Evolutionary conservation across 2,329 filamentous ascomycete species (phyloP).

Genomic region (Proliferodiscus dingleyae): DNA sequence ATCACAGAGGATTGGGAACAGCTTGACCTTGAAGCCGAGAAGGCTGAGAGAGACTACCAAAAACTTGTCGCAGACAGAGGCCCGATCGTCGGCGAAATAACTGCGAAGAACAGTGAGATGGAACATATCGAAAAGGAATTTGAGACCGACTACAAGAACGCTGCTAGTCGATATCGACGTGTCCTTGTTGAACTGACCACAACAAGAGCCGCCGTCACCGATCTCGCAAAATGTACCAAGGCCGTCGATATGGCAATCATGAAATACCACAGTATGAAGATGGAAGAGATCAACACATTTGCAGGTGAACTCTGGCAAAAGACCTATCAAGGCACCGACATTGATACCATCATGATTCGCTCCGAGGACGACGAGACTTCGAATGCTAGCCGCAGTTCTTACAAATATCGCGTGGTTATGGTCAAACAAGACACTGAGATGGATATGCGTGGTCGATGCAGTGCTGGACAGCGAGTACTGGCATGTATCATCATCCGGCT

Average conservation of each 20-base stretch:
- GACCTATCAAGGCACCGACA: slow-evolving; percentile 95
- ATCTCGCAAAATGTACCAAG: slow-evolving; percentile 73
- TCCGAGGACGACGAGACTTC: slow-evolving; percentile 69
- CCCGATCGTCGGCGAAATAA: slow-evolving; percentile 71
- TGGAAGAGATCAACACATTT: slow-evolving; percentile 96
- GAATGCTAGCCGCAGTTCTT: slow-evolving; percentile 63
- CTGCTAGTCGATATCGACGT: slow-evolving; percentile 75
- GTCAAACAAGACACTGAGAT: slow-evolving; percentile 95
- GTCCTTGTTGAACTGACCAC: slow-evolving; percentile 86
- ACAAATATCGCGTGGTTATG: slow-evolving; percentile 98
- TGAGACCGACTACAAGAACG: slow-evolving; percentile 81
- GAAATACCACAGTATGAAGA: slow-evolving; percentile 93
- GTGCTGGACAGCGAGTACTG: slow-evolving; percentile 92
- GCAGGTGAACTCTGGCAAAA: slow-evolving; percentile 94
- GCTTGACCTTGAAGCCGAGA: slow-evolving; percentile 63
- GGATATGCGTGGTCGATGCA: slow-evolving; percentile 98
- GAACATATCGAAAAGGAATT: slow-evolving; percentile 69
- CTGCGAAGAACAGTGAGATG: slow-evolving; percentile 79
- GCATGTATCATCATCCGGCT: slow-evolving; percentile 97
- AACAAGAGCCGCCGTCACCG: slow-evolving; percentile 87
- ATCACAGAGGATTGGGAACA: slow-evolving; percentile 77
- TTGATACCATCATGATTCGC: slow-evolving; percentile 92
- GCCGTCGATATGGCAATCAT: slow-evolving; percentile 96
- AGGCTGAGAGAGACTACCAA: slow-evolving; percentile 64
- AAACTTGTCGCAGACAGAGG: slow-evolving; percentile 67